A percentile compares a stretch with the other conserved stretches of the same genome.
These are phyloP conservation scores for Lipomyces yamanashiensis DNA, from an alignment of 805 yeast species.

Conservation along the genomic window DNA sequence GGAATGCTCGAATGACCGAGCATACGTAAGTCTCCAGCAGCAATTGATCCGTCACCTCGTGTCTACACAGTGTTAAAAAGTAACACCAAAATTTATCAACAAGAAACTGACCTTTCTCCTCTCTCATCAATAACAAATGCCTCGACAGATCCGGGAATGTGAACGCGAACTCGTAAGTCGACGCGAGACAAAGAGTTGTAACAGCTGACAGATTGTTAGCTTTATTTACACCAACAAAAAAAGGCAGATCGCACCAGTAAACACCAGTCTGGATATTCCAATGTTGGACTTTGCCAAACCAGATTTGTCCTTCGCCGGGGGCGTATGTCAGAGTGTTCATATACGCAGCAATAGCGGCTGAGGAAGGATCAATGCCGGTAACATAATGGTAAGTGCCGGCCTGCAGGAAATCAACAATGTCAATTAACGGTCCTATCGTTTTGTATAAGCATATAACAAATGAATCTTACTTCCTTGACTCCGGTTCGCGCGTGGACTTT, in stretches of 20 bases:
- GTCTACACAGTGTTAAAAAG: conserved; percentile 17
- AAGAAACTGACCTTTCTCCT: conserved; percentile 46
- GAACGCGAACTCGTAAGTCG: conserved; percentile 72
- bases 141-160: conserved; percentile 57
- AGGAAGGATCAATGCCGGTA: conserved; percentile 58
- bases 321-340: conserved; percentile 53
- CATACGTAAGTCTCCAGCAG: conserved; percentile 62
- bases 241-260: conserved; percentile 43
- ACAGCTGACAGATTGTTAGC: conserved; percentile 46
- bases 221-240: conserved; percentile 48
- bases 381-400: conserved; percentile 59
- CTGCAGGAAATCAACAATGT: conserved; percentile 8
- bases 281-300: conserved; percentile 67
- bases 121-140: conserved; percentile 46
- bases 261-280: conserved; percentile 52
- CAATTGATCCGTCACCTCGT: conserved; percentile 43
- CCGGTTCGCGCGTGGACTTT: conserved; percentile 50
- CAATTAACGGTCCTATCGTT: background rate
- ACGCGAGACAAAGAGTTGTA: conserved; percentile 74
- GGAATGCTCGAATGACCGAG: conserved; percentile 73
- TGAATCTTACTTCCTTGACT: conserved; percentile 53
- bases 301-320: conserved; percentile 61
- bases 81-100: background rate
- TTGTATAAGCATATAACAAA: background rate
- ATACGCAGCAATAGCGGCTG: conserved; percentile 61